Conservation (phyloP, 805 yeast genomes). For the Kazachstania psychrophila region DNA sequence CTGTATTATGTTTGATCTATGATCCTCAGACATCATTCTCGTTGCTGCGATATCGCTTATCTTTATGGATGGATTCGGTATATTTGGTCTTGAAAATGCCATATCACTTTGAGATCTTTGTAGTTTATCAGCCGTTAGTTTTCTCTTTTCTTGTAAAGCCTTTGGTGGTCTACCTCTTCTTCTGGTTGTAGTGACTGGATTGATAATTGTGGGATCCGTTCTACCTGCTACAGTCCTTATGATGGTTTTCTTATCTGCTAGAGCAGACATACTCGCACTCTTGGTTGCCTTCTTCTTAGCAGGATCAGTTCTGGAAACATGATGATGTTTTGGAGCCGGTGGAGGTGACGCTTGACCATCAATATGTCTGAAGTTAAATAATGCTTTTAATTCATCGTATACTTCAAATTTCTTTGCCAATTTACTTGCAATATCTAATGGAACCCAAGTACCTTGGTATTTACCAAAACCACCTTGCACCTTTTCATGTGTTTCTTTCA, state of each 20-base stretch:
- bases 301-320: constrained; percentile 43
- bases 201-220: constrained; percentile 4
- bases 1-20: constrained; percentile 4
- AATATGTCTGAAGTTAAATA: constrained; percentile 50
- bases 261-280: constrained; percentile 19
- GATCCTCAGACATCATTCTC: constrained; percentile 5
- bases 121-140: constrained; percentile 10
- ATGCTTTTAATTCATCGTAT: constrained; percentile 49
- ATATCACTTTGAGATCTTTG: constrained; percentile 27
- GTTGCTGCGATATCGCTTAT: constrained; percentile 19
- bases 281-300: constrained; percentile 22
- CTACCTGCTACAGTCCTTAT: background rate
- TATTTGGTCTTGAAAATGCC: constrained; percentile 20
- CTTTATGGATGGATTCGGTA: constrained; percentile 20
- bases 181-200: constrained; percentile 17
- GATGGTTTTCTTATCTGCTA: constrained; percentile 29
- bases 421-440: constrained; percentile 60
- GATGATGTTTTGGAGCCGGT: constrained; percentile 58
- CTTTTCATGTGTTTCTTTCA: constrained; percentile 79
- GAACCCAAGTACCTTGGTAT: constrained; percentile 96
- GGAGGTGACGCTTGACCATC: constrained; percentile 47
- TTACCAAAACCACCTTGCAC: constrained; percentile 97
- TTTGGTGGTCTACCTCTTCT: constrained; percentile 29
- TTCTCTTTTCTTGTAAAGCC: constrained; percentile 15
- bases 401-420: constrained; percentile 61